These are phyloP conservation scores for Iris pallida DNA, from an alignment of 116 monocot genomes.

Conservation along the genomic window DNA sequence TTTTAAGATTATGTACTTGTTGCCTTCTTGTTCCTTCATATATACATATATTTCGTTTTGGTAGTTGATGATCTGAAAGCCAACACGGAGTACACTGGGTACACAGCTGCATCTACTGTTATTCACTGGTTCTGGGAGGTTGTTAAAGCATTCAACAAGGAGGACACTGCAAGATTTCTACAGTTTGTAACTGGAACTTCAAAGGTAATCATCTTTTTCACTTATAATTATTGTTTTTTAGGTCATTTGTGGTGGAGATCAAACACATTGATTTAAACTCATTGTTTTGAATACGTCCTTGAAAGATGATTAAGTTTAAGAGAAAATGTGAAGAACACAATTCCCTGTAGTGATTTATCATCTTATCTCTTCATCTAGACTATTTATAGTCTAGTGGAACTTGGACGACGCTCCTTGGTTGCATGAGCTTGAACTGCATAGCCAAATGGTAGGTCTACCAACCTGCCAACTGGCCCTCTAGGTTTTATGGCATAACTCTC, in stretches of 20 bases:
- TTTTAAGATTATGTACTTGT: background rate
- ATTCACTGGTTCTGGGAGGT: conserved; percentile 69
- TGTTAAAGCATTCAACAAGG: conserved; percentile 54
- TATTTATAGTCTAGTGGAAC: too few species aligned
- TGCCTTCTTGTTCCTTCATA: background rate
- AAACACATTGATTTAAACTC: background rate
- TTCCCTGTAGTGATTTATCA: too few species aligned
- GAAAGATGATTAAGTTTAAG: too few species aligned
- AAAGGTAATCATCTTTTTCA: conserved; percentile 25
- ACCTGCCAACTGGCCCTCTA: too few species aligned
- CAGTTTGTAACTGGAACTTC: conserved; percentile 69
- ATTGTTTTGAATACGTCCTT: too few species aligned
- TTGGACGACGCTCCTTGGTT: too few species aligned
- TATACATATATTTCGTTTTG: background rate
- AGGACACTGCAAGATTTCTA: conserved; percentile 52
- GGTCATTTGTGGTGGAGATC: too few species aligned
- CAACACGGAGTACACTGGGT: conserved; percentile 57
- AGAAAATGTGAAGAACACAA: too few species aligned
- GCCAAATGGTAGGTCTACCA: too few species aligned
- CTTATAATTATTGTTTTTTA: background rate
- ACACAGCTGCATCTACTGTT: conserved; percentile 39
- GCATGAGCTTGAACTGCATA: too few species aligned
- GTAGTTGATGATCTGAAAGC: conserved; percentile 57
- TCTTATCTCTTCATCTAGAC: too few species aligned
- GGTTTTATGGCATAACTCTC: too few species aligned